Conservation (phyloP, 345 rosid genomes). For the Abelmoschus esculentus region DNA sequence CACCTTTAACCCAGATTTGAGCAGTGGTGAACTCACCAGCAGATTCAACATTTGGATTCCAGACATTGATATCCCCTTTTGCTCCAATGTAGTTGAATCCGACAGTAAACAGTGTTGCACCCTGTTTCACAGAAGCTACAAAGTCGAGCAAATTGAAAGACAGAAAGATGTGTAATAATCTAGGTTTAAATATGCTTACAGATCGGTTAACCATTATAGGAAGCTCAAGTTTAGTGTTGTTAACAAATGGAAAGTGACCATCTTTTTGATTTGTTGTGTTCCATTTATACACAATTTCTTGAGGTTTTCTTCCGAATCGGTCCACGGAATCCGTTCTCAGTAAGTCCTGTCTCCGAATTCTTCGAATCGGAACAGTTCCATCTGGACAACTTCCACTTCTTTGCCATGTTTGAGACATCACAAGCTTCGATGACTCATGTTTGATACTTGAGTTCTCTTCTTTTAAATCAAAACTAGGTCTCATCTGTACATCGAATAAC, state of each 20-base stretch:
- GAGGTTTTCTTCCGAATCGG: neutral
- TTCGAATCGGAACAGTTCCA: conserved; percentile 44
- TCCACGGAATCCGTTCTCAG: conserved; percentile 14
- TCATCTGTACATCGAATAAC: conserved; percentile 27
- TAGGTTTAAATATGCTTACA: conserved; percentile 15
- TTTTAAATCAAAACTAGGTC: conserved; percentile 20
- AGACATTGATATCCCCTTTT: conserved; percentile 33
- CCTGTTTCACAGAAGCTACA: conserved; percentile 16
- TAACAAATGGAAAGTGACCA: neutral
- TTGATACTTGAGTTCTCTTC: neutral
- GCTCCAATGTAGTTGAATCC: conserved; percentile 37
- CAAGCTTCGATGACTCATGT: conserved; percentile 2
- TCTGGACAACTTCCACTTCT: conserved; percentile 37
- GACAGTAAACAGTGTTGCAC: conserved; percentile 16
- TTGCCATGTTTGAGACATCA: conserved; percentile 33
- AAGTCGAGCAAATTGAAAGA: neutral
- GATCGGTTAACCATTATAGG: conserved; percentile 17
- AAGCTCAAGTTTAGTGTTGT: neutral
- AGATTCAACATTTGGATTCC: conserved; percentile 35
- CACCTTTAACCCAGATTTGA: conserved; percentile 38
- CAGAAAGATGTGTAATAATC: neutral
- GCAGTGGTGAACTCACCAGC: conserved; percentile 26
- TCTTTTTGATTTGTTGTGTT: neutral
- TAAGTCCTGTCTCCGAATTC: conserved; percentile 32
- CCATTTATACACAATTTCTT: neutral